Conservation (phyloP, 371 early-diverging fungal genomes). For the Lichtheimia hyalospora region DNA sequence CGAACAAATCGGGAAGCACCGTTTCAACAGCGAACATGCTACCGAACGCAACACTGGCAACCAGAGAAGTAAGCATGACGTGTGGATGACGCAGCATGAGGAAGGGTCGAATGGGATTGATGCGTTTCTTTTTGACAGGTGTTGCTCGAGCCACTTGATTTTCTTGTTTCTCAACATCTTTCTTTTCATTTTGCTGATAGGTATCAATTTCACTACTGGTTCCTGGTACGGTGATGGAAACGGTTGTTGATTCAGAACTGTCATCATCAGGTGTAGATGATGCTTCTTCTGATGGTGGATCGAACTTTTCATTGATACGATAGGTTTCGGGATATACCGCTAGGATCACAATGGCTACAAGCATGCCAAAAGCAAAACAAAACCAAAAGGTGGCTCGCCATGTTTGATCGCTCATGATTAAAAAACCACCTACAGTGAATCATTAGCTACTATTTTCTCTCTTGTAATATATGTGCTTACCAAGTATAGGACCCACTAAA, state of each 20-base stretch:
- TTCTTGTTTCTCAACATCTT: too few relatives aligned
- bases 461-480: background rate
- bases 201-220: background rate
- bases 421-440: slow-evolving; percentile 18
- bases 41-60: slow-evolving; percentile 54
- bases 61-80: slow-evolving; percentile 43
- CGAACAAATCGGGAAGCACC: slow-evolving; percentile 33
- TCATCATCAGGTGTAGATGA: background rate
- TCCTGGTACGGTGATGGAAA: background rate
- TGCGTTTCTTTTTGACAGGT: slow-evolving; percentile 9
- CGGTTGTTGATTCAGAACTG: background rate
- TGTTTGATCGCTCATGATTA: slow-evolving; percentile 29
- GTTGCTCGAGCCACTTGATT: background rate
- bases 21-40: slow-evolving; percentile 48
- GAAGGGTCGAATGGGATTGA: slow-evolving; percentile 31
- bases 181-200: background rate
- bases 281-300: background rate
- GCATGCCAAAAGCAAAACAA: slow-evolving; percentile 49
- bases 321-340: slow-evolving; percentile 66
- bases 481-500: slow-evolving; percentile 33
- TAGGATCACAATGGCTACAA: slow-evolving; percentile 31
- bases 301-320: slow-evolving; percentile 27
- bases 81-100: slow-evolving; percentile 47
- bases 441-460: background rate
- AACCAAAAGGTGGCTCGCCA: slow-evolving; percentile 67